phyloP scores from a whole-genome alignment of 1,284 basidiomycete genomes.

The Ganoderma sinense region DNA sequence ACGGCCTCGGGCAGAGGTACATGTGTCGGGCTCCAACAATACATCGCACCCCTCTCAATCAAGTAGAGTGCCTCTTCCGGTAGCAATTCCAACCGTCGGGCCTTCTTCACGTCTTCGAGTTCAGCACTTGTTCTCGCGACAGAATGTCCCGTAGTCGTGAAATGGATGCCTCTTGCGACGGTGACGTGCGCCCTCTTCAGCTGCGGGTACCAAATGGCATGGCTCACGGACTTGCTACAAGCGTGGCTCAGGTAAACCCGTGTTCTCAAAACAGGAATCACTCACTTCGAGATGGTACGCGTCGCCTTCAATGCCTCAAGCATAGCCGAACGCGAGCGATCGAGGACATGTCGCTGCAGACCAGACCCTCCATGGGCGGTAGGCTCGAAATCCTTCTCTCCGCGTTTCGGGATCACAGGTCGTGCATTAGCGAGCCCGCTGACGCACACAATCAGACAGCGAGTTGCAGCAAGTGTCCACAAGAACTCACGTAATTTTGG shows the following conservation, averaged over 20 bases:
- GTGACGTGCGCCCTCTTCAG: constrained; percentile 75
- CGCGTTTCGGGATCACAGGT: constrained; percentile 85
- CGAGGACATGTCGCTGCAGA: constrained; percentile 80
- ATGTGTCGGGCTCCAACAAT: constrained; percentile 73
- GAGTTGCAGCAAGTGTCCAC: no score
- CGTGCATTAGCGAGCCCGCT: constrained; percentile 36
- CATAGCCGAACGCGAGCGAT: constrained; percentile 82
- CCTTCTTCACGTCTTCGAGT: constrained; percentile 46
- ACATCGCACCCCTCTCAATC: constrained; percentile 86
- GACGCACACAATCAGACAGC: constrained; percentile 21
- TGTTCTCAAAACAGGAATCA: constrained; percentile 4
- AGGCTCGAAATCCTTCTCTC: constrained; percentile 97
- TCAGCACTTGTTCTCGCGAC: constrained; percentile 50
- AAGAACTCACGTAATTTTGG: constrained; percentile 54
- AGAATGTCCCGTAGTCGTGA: constrained; percentile 81
- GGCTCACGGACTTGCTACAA: constrained; percentile 74
- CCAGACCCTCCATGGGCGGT: constrained; percentile 75
- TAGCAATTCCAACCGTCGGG: constrained; percentile 79
- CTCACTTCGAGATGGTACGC: constrained; percentile 76
- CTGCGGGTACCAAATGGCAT: constrained; percentile 75
- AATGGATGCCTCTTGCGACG: constrained; percentile 78
- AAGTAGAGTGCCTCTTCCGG: constrained; percentile 96
- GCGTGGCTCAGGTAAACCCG: constrained; percentile 13
- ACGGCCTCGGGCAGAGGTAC: constrained; percentile 33
- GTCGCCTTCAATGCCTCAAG: constrained; percentile 80